phyloP scores from a whole-genome alignment of 2,329 filamentous ascomycete genomes.

The Elsinoe fawcettii region DNA sequence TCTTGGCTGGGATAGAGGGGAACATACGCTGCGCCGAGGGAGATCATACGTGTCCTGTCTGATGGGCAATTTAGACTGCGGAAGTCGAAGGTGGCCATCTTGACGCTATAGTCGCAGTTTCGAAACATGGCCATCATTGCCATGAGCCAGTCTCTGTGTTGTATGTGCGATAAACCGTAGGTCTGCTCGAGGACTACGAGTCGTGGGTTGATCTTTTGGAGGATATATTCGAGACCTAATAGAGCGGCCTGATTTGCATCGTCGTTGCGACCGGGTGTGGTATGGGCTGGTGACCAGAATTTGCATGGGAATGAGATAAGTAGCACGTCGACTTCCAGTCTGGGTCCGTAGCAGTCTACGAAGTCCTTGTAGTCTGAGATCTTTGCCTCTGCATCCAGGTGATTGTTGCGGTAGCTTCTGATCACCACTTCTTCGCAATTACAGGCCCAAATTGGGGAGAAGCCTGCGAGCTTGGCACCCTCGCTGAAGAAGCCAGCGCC shows the following conservation, averaged over 20 bases:
- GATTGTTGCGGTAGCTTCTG: conserved; percentile 53
- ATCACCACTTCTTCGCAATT: conserved; percentile 50
- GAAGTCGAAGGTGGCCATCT: conserved; percentile 55
- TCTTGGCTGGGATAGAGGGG: too few species aligned
- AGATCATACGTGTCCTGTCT: conserved; percentile 41
- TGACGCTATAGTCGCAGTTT: conserved; percentile 57
- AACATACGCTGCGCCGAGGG: conserved; percentile 49
- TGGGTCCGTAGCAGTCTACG: conserved; percentile 28
- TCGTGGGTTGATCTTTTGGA: conserved; percentile 54
- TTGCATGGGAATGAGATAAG: conserved; percentile 67
- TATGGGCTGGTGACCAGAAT: conserved; percentile 65
- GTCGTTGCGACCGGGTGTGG: conserved; percentile 48
- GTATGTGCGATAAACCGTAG: conserved; percentile 50
- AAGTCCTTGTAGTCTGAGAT: conserved; percentile 36
- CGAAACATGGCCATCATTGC: conserved; percentile 58
- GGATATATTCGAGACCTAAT: conserved; percentile 43
- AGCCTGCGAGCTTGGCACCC: conserved; percentile 53
- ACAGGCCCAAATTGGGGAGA: conserved; percentile 54
- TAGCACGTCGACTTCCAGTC: conserved; percentile 54
- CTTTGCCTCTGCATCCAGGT: conserved; percentile 31
- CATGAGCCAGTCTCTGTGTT: conserved; percentile 54
- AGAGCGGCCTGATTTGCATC: conserved; percentile 57
- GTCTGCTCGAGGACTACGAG: conserved; percentile 75
- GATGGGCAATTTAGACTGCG: conserved; percentile 46
- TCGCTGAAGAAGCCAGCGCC: conserved; percentile 64